A percentile compares a stretch with the other conserved stretches of the same genome.
These are phyloP conservation scores for Leccinum ochraceum DNA, from an alignment of 768 basidiomycete species.

Conservation along the genomic window DNA sequence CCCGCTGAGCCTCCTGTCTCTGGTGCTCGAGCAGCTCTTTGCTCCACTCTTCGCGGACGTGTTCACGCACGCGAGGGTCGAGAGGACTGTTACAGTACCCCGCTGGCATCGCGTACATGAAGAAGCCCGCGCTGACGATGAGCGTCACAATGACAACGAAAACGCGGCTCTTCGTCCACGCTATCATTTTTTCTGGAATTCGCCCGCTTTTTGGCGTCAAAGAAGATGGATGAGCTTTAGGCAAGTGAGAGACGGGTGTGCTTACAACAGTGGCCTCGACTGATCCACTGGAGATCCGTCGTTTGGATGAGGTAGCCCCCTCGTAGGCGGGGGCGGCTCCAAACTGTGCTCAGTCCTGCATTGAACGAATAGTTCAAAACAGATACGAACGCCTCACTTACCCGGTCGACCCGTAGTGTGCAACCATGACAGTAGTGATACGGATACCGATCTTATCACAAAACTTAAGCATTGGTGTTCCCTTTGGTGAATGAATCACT, in stretches of 20 bases:
- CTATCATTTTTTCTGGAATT: neutral
- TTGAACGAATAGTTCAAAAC: too few relatives aligned
- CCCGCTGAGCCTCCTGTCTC: constrained; percentile 10
- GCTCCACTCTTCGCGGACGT: constrained; percentile 23
- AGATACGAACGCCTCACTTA: too few relatives aligned
- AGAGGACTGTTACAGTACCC: constrained; percentile 21
- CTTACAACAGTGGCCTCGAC: constrained; percentile 6
- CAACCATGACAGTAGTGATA: too few relatives aligned
- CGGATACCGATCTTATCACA: too few relatives aligned
- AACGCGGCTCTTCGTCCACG: neutral
- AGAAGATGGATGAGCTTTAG: neutral
- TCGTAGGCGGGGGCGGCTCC: too few relatives aligned
- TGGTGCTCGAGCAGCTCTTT: constrained; percentile 22
- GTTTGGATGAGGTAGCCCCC: neutral
- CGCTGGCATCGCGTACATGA: constrained; percentile 11
- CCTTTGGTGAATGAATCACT: too few relatives aligned
- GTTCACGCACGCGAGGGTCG: constrained; percentile 22
- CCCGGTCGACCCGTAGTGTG: too few relatives aligned
- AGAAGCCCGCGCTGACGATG: constrained; percentile 2
- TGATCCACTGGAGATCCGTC: neutral
- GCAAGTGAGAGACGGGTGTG: neutral
- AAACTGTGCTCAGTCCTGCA: too few relatives aligned
- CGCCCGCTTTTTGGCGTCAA: neutral
- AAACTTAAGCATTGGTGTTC: too few relatives aligned
- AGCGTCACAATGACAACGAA: constrained; percentile 6